Evolutionary conservation across 2,329 filamentous ascomycete genomes (phyloP).

Genomic region (Fusarium annulatum): DNA sequence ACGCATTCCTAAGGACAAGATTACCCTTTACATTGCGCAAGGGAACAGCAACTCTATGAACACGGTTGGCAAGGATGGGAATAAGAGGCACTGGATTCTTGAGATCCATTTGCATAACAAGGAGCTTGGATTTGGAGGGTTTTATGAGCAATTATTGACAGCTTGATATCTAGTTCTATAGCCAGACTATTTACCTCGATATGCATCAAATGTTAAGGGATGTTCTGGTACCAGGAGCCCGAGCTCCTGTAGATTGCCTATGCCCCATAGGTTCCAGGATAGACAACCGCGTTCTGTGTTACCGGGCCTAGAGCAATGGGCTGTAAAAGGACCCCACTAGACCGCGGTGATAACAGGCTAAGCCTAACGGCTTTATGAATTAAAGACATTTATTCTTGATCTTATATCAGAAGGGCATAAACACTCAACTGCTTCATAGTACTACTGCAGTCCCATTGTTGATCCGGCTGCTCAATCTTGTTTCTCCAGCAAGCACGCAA

Average conservation of each 20-base stretch:
- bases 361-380: too few relatives aligned
- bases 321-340: too few relatives aligned
- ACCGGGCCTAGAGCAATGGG: too few relatives aligned
- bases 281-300: too few relatives aligned
- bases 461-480: rapidly evolving
- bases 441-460: neutral
- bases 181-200: too few relatives aligned
- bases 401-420: neutral
- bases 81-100: neutral
- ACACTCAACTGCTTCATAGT: neutral
- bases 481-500: neutral
- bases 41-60: neutral
- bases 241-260: too few relatives aligned
- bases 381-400: too few relatives aligned
- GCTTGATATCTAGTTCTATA: neutral
- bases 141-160: neutral
- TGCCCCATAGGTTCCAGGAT: too few relatives aligned
- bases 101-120: neutral
- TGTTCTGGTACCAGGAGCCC: too few relatives aligned
- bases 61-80: neutral
- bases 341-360: too few relatives aligned
- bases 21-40: neutral
- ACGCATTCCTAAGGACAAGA: neutral
- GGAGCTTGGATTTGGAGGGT: neutral
- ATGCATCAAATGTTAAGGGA: too few relatives aligned